These are phyloP conservation scores for Tolypocladium capitatum DNA, from an alignment of 2,329 filamentous ascomycete genomes.

Conservation along the genomic window DNA sequence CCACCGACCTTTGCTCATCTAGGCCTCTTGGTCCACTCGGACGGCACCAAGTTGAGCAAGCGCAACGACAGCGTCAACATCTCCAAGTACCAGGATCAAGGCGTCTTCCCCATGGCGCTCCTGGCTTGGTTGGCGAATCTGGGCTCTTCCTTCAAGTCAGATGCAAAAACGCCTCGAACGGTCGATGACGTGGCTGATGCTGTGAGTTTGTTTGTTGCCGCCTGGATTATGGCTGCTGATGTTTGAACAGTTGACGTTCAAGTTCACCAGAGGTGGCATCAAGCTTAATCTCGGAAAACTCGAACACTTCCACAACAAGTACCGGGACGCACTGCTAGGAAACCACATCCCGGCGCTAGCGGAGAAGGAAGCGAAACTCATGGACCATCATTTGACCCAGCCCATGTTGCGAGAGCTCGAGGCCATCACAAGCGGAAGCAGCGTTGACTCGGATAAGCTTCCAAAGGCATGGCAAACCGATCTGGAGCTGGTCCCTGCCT, in stretches of 20 bases:
- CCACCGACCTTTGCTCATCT: slow-evolving; percentile 70
- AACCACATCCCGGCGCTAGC: slow-evolving; percentile 11
- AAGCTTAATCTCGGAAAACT: slow-evolving; percentile 72
- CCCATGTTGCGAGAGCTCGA: slow-evolving; percentile 12
- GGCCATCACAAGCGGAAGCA: slow-evolving; percentile 8
- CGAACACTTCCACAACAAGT: slow-evolving; percentile 61
- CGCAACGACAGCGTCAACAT: slow-evolving; percentile 46
- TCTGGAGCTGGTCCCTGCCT: slow-evolving; percentile 14
- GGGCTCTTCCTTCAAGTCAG: slow-evolving; percentile 18
- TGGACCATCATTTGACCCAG: slow-evolving; percentile 10
- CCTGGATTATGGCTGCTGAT: slow-evolving; percentile 10
- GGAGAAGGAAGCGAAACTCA: slow-evolving; percentile 9
- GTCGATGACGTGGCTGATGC: slow-evolving; percentile 57
- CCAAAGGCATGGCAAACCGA: slow-evolving; percentile 10
- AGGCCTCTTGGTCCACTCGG: slow-evolving; percentile 55
- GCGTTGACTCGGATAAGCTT: neutral
- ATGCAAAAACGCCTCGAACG: slow-evolving; percentile 22
- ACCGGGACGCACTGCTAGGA: slow-evolving; percentile 27
- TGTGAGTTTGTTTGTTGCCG: slow-evolving; percentile 27
- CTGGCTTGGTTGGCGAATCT: slow-evolving; percentile 75
- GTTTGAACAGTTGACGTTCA: slow-evolving; percentile 54
- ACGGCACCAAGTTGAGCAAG: slow-evolving; percentile 77
- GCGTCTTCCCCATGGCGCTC: slow-evolving; percentile 36
- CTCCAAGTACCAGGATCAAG: slow-evolving; percentile 33
- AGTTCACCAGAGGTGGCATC: slow-evolving; percentile 84